phyloP scores from a whole-genome alignment of 1,284 basidiomycete genomes.

The Nidula niveotomentosa region DNA sequence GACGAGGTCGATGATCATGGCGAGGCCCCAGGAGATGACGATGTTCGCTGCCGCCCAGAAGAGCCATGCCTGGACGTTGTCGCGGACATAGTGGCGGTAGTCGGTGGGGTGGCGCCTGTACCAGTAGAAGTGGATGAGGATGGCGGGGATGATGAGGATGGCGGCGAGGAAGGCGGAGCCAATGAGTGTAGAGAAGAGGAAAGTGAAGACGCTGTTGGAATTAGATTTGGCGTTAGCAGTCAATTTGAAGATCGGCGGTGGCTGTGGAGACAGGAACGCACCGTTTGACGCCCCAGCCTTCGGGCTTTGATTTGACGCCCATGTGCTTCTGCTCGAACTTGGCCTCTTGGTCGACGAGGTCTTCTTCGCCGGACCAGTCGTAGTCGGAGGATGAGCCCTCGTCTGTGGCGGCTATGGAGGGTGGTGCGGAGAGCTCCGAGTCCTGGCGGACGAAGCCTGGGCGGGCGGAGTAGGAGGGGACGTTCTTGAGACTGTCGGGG shows the following conservation, averaged over 20 bases:
- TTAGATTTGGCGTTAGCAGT: neutral
- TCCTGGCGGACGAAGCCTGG: conserved; percentile 15
- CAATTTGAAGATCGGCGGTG: neutral
- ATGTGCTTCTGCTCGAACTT: conserved; percentile 61
- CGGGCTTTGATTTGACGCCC: conserved; percentile 44
- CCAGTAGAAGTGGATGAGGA: conserved; percentile 69
- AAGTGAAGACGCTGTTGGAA: conserved; percentile 46
- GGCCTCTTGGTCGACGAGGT: conserved; percentile 66
- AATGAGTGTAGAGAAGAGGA: conserved; percentile 70
- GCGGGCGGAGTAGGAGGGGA: conserved; percentile 8
- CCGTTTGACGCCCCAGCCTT: conserved; percentile 56
- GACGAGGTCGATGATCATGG: conserved; percentile 65
- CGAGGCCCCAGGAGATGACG: conserved; percentile 74
- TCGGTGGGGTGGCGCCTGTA: conserved; percentile 56
- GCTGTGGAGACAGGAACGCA: conserved; percentile 23
- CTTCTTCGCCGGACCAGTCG: conserved; percentile 76
- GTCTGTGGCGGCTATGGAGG: conserved; percentile 54
- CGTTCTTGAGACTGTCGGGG: conserved; percentile 32
- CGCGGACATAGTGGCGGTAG: conserved; percentile 56
- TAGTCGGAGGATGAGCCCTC: conserved; percentile 61
- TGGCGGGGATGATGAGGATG: conserved; percentile 55
- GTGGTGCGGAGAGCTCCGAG: conserved; percentile 30
- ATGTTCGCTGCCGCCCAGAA: conserved; percentile 79
- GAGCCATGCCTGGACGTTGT: conserved; percentile 75
- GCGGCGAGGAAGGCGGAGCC: conserved; percentile 67